Conservation (phyloP, 1,284 basidiomycete species). For the Cerrena zonata region DNA sequence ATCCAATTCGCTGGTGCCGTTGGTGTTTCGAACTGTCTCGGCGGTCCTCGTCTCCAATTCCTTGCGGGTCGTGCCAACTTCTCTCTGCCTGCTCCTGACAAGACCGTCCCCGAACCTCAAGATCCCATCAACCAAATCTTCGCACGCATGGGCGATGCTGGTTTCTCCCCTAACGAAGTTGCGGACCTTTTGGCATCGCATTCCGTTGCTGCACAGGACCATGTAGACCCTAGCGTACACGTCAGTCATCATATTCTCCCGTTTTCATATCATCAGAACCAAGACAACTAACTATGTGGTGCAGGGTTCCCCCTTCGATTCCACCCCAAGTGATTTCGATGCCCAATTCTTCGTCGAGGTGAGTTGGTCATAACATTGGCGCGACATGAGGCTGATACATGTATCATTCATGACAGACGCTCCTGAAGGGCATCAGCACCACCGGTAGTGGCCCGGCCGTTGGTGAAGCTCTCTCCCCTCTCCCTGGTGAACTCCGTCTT, state of each 20-base stretch:
- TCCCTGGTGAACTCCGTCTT: constrained; percentile 35
- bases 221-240: constrained; percentile 30
- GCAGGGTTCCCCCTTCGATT: constrained; percentile 21
- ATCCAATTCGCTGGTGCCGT: constrained; percentile 40
- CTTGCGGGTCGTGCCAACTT: constrained; percentile 29
- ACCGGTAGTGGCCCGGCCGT: constrained; percentile 26
- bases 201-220: constrained; percentile 33
- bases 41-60: constrained; percentile 32
- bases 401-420: neutral
- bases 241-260: constrained; percentile 20
- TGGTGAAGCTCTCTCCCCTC: constrained; percentile 32
- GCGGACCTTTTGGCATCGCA: constrained; percentile 36
- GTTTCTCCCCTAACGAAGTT: constrained; percentile 32
- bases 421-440: constrained; percentile 1
- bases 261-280: neutral
- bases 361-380: neutral
- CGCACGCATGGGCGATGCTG: constrained; percentile 33
- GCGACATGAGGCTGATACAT: neutral
- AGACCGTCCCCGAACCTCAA: constrained; percentile 28
- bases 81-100: constrained; percentile 23
- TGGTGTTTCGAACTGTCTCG: constrained; percentile 32
- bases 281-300: too few species aligned
- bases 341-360: constrained; percentile 37
- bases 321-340: constrained; percentile 34
- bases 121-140: constrained; percentile 29